Base-by-base conservation (phyloP, 805 yeast genomes). In the Metschnikowia proteae region DNA sequence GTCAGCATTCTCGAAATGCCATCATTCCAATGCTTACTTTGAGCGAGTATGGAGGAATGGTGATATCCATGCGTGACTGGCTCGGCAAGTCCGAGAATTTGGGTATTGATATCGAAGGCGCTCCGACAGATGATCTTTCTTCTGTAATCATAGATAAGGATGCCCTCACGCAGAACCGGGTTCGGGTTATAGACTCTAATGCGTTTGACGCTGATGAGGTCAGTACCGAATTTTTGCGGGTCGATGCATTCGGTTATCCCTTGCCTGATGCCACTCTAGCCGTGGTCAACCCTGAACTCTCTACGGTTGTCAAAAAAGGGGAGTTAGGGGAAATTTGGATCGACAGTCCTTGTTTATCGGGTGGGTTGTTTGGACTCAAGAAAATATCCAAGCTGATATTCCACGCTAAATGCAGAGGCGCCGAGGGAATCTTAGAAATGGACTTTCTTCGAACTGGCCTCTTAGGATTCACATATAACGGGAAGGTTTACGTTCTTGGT, bases 251-350 rank as follows among this genome's bases (percentile, higher is more conserved):
- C 74, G 99, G 99, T 0, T 89, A 77, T 60, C 98, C 99, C 1
- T 65, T 94, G 1, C 97, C 97, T 0, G 97, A 92, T 68, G 92
- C 97, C 0, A 88, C 96, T 0, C 64, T 92, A 30, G 97, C 97
- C 0, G 81, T 94, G 28, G 98, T 94, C 0, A 90, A 95, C 62
- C 98, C 98, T 0, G 98, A 94, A 51, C 88, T 92, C 50, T 78
- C 84, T 33, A 72, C 83, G 2, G 69, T 94, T 13, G 86, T 88
- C 4, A 81, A 83, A 2, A 84, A 78, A 42, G 80, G 87, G 60
- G 88, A 86, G 53, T 88, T 94, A 11, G 99, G 99, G 27, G 99
- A 94, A 65, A 84, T 94, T 31, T 94, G 98, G 98, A 87, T 94
- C n/a, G 97, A 91, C 59, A 85, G 95, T 38, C 92, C 92, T 1